A percentile compares a stretch with the other conserved stretches of the same genome.
Evolutionary conservation across 106 monocot species (phyloP).

Genomic region (Dendrobium catenatum): DNA sequence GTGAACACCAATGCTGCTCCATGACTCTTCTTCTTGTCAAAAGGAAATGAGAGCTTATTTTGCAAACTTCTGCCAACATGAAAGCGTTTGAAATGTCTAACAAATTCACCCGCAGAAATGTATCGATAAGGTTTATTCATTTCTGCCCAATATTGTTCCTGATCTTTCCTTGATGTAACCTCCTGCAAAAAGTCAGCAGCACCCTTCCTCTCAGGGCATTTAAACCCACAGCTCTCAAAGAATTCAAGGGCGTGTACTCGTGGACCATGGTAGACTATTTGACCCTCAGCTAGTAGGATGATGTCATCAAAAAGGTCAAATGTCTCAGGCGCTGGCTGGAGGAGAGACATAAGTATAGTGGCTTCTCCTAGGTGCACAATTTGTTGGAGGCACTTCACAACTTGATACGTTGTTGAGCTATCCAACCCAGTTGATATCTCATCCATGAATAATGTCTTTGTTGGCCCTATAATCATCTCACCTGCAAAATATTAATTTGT

Average conservation of each 20-base stretch:
- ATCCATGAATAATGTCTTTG: constrained; percentile 86
- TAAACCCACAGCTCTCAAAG: constrained; percentile 77
- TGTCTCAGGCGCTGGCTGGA: constrained; percentile 87
- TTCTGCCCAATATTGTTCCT: constrained; percentile 79
- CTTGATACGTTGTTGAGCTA: constrained; percentile 79
- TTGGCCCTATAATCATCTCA: constrained; percentile 91
- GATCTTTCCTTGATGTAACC: constrained; percentile 88
- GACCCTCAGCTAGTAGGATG: constrained; percentile 15
- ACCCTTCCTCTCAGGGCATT: constrained; percentile 85
- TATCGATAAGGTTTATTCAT: constrained; percentile 48
- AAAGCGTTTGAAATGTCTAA: constrained; percentile 29
- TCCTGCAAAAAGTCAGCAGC: constrained; percentile 86
- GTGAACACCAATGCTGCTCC: constrained; percentile 49
- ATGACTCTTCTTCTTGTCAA: constrained; percentile 44
- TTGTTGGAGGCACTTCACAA: constrained; percentile 75
- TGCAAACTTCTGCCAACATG: constrained; percentile 45
- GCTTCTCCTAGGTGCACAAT: constrained; percentile 63
- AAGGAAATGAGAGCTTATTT: constrained; percentile 49
- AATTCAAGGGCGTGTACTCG: constrained; percentile 37
- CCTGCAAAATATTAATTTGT: constrained; percentile 20
- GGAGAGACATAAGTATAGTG: constrained; percentile 72
- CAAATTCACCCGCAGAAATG: constrained; percentile 60
- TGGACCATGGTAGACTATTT: constrained; percentile 57
- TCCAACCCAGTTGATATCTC: constrained; percentile 99
- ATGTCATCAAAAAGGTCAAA: constrained; percentile 24